Percentiles rank a stretch among this genome's conserved stretches.
phyloP scores from a whole-genome alignment of 208 protist species.

The Leishmania guyanensis region DNA sequence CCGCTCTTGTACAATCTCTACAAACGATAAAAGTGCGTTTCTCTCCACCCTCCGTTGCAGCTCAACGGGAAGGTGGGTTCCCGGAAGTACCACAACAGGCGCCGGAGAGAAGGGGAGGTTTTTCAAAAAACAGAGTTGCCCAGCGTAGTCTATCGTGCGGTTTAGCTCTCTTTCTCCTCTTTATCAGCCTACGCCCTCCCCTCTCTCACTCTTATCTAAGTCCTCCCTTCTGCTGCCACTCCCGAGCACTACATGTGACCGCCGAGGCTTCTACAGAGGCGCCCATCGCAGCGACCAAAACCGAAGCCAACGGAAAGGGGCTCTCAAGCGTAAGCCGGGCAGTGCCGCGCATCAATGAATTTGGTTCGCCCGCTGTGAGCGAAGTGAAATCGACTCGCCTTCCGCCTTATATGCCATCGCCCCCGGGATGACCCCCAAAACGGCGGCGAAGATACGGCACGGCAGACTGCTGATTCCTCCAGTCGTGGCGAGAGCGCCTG shows the following conservation, averaged over 20 bases:
- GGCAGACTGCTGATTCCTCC: neutral
- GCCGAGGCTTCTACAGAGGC: neutral
- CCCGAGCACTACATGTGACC: neutral
- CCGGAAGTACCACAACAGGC: neutral
- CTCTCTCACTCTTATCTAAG: neutral
- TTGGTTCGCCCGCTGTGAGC: neutral
- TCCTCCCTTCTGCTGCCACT: neutral
- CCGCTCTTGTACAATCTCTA: slow-evolving; percentile 13
- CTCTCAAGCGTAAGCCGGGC: neutral
- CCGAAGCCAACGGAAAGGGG: neutral
- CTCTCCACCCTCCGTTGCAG: neutral
- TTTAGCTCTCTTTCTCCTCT: neutral
- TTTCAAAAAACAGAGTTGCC: neutral
- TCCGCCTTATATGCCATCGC: too few species aligned
- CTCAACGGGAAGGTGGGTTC: neutral
- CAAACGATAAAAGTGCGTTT: neutral
- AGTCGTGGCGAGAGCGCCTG: neutral
- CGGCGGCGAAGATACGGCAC: neutral
- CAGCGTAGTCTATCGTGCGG: neutral
- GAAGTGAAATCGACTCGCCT: too few species aligned
- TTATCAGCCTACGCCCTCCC: neutral
- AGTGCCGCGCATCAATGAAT: neutral
- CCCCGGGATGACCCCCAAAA: neutral
- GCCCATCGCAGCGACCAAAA: neutral
- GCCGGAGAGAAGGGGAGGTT: neutral